These are phyloP conservation scores for Cubamyces lactineus DNA, from an alignment of 768 basidiomycete genomes.

Conservation along the genomic window DNA sequence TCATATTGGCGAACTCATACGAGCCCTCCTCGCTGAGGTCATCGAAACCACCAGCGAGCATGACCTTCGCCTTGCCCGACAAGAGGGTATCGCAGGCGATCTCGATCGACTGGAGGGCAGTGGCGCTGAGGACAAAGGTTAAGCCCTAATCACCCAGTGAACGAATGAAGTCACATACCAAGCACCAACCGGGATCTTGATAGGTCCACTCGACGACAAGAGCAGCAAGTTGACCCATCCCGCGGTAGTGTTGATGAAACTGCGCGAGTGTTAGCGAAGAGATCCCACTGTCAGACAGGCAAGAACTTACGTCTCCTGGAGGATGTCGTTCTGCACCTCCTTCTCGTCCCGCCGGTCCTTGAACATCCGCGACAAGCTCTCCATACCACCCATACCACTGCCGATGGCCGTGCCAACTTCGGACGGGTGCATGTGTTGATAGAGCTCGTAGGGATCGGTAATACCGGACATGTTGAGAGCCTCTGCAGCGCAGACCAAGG, in stretches of 20 bases:
- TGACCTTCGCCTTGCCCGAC: slow-evolving; percentile 97
- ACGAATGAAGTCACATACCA: slow-evolving; percentile 58
- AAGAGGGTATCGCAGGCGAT: slow-evolving; percentile 96
- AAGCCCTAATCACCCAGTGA: slow-evolving; percentile 8
- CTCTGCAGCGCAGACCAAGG: slow-evolving; percentile 91
- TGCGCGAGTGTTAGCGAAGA: slow-evolving; percentile 35
- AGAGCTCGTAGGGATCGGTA: slow-evolving; percentile 97
- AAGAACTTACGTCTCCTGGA: slow-evolving; percentile 89
- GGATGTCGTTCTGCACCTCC: slow-evolving; percentile 96
- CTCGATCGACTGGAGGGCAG: slow-evolving; percentile 95
- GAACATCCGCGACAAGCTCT: slow-evolving; percentile 94
- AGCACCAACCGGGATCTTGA: slow-evolving; percentile 99
- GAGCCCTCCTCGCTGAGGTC: slow-evolving; percentile 98
- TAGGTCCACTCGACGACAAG: slow-evolving; percentile 94
- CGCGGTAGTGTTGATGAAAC: slow-evolving; percentile 98
- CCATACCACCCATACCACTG: slow-evolving; percentile 97
- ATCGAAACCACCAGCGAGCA: slow-evolving; percentile 99
- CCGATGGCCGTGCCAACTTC: slow-evolving; percentile 94
- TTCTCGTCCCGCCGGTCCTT: slow-evolving; percentile 98
- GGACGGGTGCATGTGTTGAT: slow-evolving; percentile 95
- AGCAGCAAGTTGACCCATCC: slow-evolving; percentile 97
- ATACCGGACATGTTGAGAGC: slow-evolving; percentile 96
- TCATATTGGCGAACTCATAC: slow-evolving; percentile 99
- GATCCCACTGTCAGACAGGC: not conserved
- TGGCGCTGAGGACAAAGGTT: slow-evolving; percentile 61